Conservation (phyloP, 202 grass and related monocot genomes). For the Panicum hallii region DNA sequence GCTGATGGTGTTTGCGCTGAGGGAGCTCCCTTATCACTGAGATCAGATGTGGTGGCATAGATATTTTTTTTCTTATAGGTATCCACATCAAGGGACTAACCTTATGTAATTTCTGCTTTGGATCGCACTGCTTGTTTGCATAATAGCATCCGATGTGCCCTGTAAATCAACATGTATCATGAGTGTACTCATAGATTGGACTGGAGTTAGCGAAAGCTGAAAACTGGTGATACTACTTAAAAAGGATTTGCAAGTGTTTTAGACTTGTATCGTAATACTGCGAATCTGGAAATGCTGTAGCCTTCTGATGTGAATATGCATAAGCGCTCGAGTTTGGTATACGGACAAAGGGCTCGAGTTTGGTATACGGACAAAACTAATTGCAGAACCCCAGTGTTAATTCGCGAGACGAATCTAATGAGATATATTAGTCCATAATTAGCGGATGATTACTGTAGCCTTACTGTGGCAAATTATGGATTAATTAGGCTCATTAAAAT, state of each 20-base stretch:
- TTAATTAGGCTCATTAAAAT: too few relatives aligned
- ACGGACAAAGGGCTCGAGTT: too few relatives aligned
- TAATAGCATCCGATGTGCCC: slow-evolving; percentile 23
- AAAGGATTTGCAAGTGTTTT: not conserved
- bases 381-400: too few relatives aligned
- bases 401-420: too few relatives aligned
- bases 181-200: not conserved
- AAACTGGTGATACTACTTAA: not conserved
- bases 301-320: not conserved
- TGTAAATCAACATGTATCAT: slow-evolving; percentile 33
- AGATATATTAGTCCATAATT: too few relatives aligned
- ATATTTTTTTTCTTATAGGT: slow-evolving; percentile 24
- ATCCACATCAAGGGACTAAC: slow-evolving; percentile 30
- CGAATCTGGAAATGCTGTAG: slow-evolving; percentile 6
- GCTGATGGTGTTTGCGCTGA: not conserved
- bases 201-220: not conserved
- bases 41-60: slow-evolving; percentile 40
- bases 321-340: not conserved
- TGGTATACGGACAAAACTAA: too few relatives aligned
- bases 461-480: too few relatives aligned
- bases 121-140: slow-evolving; percentile 27
- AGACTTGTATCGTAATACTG: not conserved
- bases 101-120: slow-evolving; percentile 17
- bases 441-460: too few relatives aligned
- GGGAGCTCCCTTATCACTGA: not conserved